phyloP scores from a whole-genome alignment of 441 rosid species.

The Adansonia gregorii region DNA sequence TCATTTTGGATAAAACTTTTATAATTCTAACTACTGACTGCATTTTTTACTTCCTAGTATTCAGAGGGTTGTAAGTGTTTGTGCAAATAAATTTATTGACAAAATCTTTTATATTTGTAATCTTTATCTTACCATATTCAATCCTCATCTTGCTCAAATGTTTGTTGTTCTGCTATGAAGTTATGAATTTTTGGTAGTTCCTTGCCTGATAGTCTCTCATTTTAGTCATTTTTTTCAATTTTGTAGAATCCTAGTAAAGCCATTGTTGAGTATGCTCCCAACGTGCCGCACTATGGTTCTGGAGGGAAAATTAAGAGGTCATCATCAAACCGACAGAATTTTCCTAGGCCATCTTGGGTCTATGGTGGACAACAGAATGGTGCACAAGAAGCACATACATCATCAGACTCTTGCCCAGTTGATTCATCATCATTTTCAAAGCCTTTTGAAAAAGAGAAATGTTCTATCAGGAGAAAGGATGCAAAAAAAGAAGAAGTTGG shows the following conservation, averaged over 20 bases:
- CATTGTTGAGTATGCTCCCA: constrained; percentile 48
- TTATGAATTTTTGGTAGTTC: not conserved
- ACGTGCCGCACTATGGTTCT: constrained; percentile 60
- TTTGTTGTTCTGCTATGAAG: constrained; percentile 10
- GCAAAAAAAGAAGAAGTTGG: constrained; percentile 41
- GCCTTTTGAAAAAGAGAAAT: constrained; percentile 36
- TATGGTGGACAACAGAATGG: constrained; percentile 50
- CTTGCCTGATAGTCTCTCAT: constrained; percentile 4
- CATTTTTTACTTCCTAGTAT: not conserved
- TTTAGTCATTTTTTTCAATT: not conserved
- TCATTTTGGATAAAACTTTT: not conserved
- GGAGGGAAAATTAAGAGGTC: constrained; percentile 92
- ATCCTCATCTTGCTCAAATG: not conserved
- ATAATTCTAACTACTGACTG: not conserved
- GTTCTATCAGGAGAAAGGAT: constrained; percentile 34
- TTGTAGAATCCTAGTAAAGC: constrained; percentile 60
- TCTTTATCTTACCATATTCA: not conserved
- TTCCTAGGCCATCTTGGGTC: constrained; percentile 72
- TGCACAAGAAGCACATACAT: constrained; percentile 40
- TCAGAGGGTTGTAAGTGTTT: not conserved
- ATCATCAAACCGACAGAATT: constrained; percentile 43
- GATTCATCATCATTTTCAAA: constrained; percentile 66
- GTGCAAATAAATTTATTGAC: not conserved
- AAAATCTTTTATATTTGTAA: constrained; percentile 1
- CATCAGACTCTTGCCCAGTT: constrained; percentile 59